Base-by-base conservation (phyloP, 2,329 filamentous ascomycete genomes). In the Ophiostoma ulmi region DNA sequence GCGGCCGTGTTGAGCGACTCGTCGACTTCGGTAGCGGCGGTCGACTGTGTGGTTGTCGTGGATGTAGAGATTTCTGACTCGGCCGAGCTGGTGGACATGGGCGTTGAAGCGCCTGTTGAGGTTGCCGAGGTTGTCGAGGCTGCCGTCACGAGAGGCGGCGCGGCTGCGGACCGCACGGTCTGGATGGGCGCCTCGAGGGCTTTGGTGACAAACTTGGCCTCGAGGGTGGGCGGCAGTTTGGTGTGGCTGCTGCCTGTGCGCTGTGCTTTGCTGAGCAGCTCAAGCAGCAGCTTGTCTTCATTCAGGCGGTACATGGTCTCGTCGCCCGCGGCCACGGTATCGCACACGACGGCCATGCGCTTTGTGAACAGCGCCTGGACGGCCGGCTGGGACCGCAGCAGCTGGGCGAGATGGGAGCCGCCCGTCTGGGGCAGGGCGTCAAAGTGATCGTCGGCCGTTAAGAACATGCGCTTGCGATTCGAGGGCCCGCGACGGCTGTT, bases 241-340 rank as follows among this genome's bases (percentile, higher is more conserved):
- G 44, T 39, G 22, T 31, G 44, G 0, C 80, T 81, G n/a, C 84
- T 83, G 22, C 65, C 65, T 84, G 96, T 90, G 5, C 83, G 83
- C 72, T 84, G 83, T 5, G 93, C 93, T 79, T 97, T 98, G 22
- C 79, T 77, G 7, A 94, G 73, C 0, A 98, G 77, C 70, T 90
- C 84, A 1, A 79, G 77, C 7, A 90, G 76, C 0, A 97, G 84
- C 77, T 93, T 97, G 14, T 83, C 81, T 76, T 91, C 85, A 75
- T 85, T 95, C 35, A 97, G 81, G 14, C 93, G 88, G 79, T 91
- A 97, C 91, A 97, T 93, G 70, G 81, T 87, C 78, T 97, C 93
- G 72, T 92, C 91, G 17, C 91, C 92, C 0, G 91, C 91, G 44
- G 95, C 90, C 13, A 96, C 90, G 0, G 86, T 90, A 76, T 97